Conservation (phyloP, 1,284 basidiomycete species). For the Vanrija sp. region DNA sequence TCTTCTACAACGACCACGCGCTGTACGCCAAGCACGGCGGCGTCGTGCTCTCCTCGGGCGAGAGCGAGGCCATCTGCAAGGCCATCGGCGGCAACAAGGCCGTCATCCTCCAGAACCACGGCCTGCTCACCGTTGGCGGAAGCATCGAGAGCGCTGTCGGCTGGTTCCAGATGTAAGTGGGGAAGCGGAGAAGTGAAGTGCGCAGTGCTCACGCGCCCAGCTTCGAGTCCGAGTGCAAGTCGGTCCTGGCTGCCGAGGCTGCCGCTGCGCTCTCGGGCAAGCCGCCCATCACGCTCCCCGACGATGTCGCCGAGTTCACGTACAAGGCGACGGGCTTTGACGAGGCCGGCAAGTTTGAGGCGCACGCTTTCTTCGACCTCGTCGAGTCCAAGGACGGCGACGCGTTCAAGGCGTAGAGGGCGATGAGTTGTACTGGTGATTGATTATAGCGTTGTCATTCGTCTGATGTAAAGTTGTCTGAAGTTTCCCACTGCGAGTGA, state of each 20-base stretch:
- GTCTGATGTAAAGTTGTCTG: too few relatives aligned
- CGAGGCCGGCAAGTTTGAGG: slow-evolving; percentile 29
- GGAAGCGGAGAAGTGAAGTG: too few relatives aligned
- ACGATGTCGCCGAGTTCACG: slow-evolving; percentile 28
- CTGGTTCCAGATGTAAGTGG: slow-evolving; percentile 31
- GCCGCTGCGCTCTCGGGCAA: slow-evolving; percentile 23
- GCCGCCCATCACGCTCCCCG: slow-evolving; percentile 14
- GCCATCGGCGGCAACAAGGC: slow-evolving; percentile 53
- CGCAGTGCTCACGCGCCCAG: slow-evolving; percentile 5
- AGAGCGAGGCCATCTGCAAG: slow-evolving; percentile 58
- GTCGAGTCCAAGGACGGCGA: slow-evolving; percentile 26
- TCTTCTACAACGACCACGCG: slow-evolving; percentile 26
- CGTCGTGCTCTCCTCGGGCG: slow-evolving; percentile 59
- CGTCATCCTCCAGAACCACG: slow-evolving; percentile 57
- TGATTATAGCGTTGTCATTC: too few relatives aligned
- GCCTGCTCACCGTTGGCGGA: slow-evolving; percentile 54
- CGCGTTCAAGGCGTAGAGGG: slow-evolving; percentile 12
- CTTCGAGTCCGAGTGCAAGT: slow-evolving; percentile 30
- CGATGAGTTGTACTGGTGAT: too few relatives aligned
- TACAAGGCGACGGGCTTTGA: slow-evolving; percentile 28
- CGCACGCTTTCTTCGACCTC: slow-evolving; percentile 27
- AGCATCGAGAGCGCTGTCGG: slow-evolving; percentile 24
- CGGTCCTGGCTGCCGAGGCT: slow-evolving; percentile 24
- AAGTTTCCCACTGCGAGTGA: too few relatives aligned
- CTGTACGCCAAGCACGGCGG: slow-evolving; percentile 55